phyloP scores from a whole-genome alignment of 1,284 basidiomycete species.

The Malassezia cuniculi region DNA sequence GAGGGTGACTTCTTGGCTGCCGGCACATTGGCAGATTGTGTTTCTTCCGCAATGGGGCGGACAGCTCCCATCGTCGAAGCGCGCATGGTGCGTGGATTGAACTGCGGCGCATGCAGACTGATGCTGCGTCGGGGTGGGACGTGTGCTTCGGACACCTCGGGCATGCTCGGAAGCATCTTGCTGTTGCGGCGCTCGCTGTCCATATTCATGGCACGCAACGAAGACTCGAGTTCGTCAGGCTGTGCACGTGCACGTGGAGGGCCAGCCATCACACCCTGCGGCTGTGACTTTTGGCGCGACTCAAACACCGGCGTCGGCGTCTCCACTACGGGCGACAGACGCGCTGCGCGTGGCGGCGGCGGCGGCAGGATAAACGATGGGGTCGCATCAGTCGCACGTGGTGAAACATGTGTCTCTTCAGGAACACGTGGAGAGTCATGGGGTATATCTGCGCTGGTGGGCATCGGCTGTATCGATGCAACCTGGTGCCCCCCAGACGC shows the following conservation, averaged over 20 bases:
- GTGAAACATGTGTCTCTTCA: constrained; percentile 33
- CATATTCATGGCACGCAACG: too few relatives aligned
- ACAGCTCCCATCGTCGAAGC: neutral
- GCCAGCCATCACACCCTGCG: constrained; percentile 34
- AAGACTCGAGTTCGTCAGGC: constrained; percentile 36
- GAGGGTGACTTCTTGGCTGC: too few relatives aligned
- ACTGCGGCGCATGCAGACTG: neutral
- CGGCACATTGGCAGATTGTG: neutral
- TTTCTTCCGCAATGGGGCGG: neutral
- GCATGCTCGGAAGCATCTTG: too few relatives aligned
- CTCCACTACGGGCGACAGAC: constrained; percentile 10
- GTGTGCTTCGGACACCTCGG: constrained; percentile 16
- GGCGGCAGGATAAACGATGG: constrained; percentile 9
- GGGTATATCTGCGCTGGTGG: constrained; percentile 42
- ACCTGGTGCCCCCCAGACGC: too few relatives aligned
- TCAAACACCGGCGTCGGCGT: constrained; percentile 42
- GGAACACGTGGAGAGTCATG: constrained; percentile 35
- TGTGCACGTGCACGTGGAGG: constrained; percentile 36
- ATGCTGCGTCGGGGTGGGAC: too few relatives aligned
- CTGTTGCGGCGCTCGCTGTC: too few relatives aligned
- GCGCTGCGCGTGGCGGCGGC: constrained; percentile 9
- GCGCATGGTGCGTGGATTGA: neutral
- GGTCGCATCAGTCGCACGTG: constrained; percentile 21
- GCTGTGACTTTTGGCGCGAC: constrained; percentile 40
- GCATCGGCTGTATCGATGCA: constrained; percentile 21